These are phyloP conservation scores for Chlamydomonas schloesseri DNA, from an alignment of 139 green algal genomes.

Conservation along the genomic window DNA sequence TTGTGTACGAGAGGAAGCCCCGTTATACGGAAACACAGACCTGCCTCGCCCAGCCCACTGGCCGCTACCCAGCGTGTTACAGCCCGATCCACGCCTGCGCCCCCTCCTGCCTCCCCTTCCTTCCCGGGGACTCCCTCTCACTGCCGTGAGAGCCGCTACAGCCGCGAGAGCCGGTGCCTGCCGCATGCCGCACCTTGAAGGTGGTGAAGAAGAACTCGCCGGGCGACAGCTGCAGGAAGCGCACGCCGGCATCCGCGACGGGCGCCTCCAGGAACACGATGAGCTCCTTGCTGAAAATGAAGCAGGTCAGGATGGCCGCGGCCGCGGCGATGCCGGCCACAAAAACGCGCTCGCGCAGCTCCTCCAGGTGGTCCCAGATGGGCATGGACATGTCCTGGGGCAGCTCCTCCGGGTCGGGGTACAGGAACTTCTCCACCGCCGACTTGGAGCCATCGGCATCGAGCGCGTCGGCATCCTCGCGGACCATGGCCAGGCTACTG, in stretches of 20 bases:
- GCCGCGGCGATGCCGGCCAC: slow-evolving; percentile 74
- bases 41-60: too few species aligned
- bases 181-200: slow-evolving; percentile 83
- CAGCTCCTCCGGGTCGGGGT: slow-evolving; percentile 87
- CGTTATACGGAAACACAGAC: too few species aligned
- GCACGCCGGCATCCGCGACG: slow-evolving; percentile 91
- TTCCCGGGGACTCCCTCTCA: too few species aligned
- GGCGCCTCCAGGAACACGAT: slow-evolving; percentile 97
- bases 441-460: neutral
- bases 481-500: too few species aligned
- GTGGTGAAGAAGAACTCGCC: slow-evolving; percentile 99
- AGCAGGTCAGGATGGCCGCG: slow-evolving; percentile 87
- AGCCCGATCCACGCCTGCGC: too few species aligned
- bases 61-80: too few species aligned
- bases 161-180: too few species aligned
- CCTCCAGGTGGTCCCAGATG: slow-evolving; percentile 92
- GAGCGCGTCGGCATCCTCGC: neutral
- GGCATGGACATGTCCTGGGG: slow-evolving; percentile 87
- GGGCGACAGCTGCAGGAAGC: slow-evolving; percentile 96
- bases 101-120: too few species aligned
- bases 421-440: slow-evolving; percentile 82
- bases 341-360: slow-evolving; percentile 91
- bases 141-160: too few species aligned
- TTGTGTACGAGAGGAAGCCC: too few species aligned
- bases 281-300: slow-evolving; percentile 90